Conservation (phyloP, 352 stramenopile genomes). For the Pythium rishiriense region DNA sequence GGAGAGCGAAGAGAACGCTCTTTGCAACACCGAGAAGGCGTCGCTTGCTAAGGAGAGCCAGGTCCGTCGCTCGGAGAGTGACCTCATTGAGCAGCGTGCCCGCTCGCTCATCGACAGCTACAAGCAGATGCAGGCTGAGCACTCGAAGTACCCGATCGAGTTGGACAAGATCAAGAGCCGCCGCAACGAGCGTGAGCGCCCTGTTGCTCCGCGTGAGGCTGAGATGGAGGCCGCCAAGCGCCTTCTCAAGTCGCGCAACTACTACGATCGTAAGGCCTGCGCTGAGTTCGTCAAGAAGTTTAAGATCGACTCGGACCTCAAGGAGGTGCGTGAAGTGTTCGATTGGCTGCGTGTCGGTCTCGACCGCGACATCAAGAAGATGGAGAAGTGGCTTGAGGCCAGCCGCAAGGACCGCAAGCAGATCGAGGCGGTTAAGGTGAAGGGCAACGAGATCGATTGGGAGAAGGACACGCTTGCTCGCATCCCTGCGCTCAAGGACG, state of each 20-base stretch:
- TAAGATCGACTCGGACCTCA: conserved; percentile 77
- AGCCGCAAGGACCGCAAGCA: conserved; percentile 88
- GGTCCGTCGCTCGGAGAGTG: conserved; percentile 72
- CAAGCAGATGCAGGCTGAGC: conserved; percentile 87
- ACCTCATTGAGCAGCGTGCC: conserved; percentile 85
- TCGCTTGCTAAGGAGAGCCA: conserved; percentile 84
- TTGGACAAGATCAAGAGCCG: conserved; percentile 82
- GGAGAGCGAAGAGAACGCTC: conserved; percentile 83
- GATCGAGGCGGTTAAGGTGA: conserved; percentile 78
- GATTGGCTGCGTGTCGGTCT: conserved; percentile 81
- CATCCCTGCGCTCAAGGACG: conserved; percentile 84
- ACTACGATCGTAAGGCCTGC: conserved; percentile 86
- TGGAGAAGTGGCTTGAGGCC: conserved; percentile 83
- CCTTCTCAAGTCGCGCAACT: conserved; percentile 87
- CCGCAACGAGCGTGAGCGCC: conserved; percentile 72
- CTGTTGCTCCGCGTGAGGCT: conserved; percentile 60
- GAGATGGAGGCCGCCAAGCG: conserved; percentile 77
- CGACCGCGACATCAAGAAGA: conserved; percentile 82
- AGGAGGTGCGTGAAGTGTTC: conserved; percentile 84
- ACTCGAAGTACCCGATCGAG: conserved; percentile 83
- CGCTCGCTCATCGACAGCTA: conserved; percentile 83
- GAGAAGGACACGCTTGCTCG: conserved; percentile 81
- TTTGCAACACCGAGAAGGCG: conserved; percentile 84
- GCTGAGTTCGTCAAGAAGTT: conserved; percentile 82
- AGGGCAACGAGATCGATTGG: conserved; percentile 87